Percentiles rank a stretch among this genome's conserved stretches.
These are phyloP conservation scores for Thraustotheca clavata DNA, from an alignment of 352 stramenopile genomes.

Conservation along the genomic window DNA sequence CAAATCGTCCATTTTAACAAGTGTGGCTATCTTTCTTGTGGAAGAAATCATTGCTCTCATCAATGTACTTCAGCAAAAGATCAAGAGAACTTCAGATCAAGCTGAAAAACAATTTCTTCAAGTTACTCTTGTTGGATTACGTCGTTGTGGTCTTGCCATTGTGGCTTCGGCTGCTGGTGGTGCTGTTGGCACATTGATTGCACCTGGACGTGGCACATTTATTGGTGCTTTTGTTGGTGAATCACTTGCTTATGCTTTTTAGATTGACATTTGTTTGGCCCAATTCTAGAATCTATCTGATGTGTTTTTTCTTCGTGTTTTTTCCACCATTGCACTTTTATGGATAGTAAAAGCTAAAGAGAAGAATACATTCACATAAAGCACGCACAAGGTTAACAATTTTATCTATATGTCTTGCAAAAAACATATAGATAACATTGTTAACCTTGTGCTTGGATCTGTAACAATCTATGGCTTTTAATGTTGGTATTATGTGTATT, in stretches of 20 bases:
- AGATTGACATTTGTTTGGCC: slow-evolving; percentile 14
- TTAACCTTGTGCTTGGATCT: no score
- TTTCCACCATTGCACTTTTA: no score
- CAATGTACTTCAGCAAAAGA: slow-evolving; percentile 22
- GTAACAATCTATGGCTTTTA: no score
- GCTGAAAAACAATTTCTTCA: slow-evolving; percentile 37
- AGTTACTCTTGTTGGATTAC: slow-evolving; percentile 47
- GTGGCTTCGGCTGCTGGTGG: slow-evolving; percentile 60
- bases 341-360: no score
- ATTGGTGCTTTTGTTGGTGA: slow-evolving; percentile 70
- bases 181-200: slow-evolving; percentile 57
- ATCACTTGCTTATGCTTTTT: slow-evolving; percentile 70
- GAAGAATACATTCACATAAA: no score
- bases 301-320: no score
- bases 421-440: no score
- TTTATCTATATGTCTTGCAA: no score
- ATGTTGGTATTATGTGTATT: no score
- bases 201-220: slow-evolving; percentile 65
- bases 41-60: slow-evolving; percentile 52
- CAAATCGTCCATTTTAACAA: slow-evolving; percentile 57
- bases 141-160: slow-evolving; percentile 51
- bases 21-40: slow-evolving; percentile 75
- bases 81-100: slow-evolving; percentile 30
- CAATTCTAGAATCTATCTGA: not conserved
- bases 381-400: no score